phyloP scores from a whole-genome alignment of 2,329 filamentous ascomycete species.

The Pseudocercospora musae region DNA sequence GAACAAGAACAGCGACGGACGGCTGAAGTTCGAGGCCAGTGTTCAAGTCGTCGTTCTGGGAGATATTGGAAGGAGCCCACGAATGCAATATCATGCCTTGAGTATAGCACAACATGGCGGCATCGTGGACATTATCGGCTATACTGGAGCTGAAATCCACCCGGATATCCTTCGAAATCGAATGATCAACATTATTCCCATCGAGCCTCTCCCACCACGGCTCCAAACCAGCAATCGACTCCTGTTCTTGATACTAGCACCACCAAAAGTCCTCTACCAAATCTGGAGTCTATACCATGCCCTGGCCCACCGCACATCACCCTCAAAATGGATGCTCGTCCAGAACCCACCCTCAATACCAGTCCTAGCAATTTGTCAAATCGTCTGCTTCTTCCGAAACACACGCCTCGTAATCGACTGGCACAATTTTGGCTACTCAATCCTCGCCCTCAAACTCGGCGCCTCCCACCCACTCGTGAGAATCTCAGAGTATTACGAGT shows the following conservation, averaged over 20 bases:
- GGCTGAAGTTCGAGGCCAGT: slow-evolving; percentile 43
- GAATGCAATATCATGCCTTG: slow-evolving; percentile 97
- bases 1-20: slow-evolving; percentile 23
- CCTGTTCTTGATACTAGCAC: slow-evolving; percentile 74
- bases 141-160: slow-evolving; percentile 78
- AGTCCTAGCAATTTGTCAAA: slow-evolving; percentile 70
- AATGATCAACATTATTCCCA: slow-evolving; percentile 66
- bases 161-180: slow-evolving; percentile 69
- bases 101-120: slow-evolving; percentile 82
- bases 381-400: slow-evolving; percentile 72
- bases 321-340: slow-evolving; percentile 80
- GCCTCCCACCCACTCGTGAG: slow-evolving; percentile 69
- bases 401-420: slow-evolving; percentile 88
- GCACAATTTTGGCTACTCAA: slow-evolving; percentile 98
- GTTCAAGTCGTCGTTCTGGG: slow-evolving; percentile 88
- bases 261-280: slow-evolving; percentile 84
- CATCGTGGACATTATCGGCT: slow-evolving; percentile 81
- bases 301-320: slow-evolving; percentile 70
- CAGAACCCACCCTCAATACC: slow-evolving; percentile 95
- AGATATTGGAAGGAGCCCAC: slow-evolving; percentile 90
- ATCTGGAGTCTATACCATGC: slow-evolving; percentile 66
- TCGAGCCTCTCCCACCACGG: slow-evolving; percentile 64
- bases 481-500: slow-evolving; percentile 76
- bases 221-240: slow-evolving; percentile 66
- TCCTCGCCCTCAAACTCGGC: slow-evolving; percentile 68